These are phyloP conservation scores for Pythium aquatile DNA, from an alignment of 352 stramenopile species.

Conservation along the genomic window DNA sequence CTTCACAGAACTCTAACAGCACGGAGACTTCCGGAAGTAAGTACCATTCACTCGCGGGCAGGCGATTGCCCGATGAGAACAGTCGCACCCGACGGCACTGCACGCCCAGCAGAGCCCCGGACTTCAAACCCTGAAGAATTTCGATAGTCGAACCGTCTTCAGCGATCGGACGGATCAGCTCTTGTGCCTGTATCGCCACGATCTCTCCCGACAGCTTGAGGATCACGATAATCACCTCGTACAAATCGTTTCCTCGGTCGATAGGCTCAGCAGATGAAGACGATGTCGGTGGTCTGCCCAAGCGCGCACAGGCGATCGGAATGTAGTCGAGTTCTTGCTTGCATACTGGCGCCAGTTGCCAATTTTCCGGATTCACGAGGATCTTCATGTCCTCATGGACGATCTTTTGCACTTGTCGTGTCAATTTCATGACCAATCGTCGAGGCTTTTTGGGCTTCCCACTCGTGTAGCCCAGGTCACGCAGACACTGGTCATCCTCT, in stretches of 20 bases:
- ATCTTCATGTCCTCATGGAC: slow-evolving; percentile 57
- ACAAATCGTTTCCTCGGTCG: slow-evolving; percentile 30
- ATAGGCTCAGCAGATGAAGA: slow-evolving; percentile 1
- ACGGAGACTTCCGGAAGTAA: slow-evolving; percentile 32
- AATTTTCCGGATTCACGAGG: slow-evolving; percentile 43
- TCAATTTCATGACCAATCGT: slow-evolving; percentile 51
- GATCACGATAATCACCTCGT: slow-evolving; percentile 54
- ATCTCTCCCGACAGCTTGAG: slow-evolving; percentile 44
- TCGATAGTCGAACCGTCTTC: slow-evolving; percentile 28
- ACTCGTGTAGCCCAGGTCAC: slow-evolving; percentile 39
- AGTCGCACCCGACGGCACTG: slow-evolving; percentile 52
- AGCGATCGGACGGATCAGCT: slow-evolving; percentile 49
- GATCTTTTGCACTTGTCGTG: slow-evolving; percentile 39
- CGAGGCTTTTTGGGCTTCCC: slow-evolving; percentile 42
- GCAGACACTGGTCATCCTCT: slow-evolving; percentile 35
- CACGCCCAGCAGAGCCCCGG: slow-evolving; percentile 33
- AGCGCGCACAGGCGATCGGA: background rate
- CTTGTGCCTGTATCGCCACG: slow-evolving; percentile 47
- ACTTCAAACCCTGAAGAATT: slow-evolving; percentile 29
- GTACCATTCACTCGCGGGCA: slow-evolving; percentile 50
- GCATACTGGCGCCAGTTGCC: slow-evolving; percentile 45
- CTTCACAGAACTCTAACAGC: slow-evolving; percentile 51
- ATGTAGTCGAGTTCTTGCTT: slow-evolving; percentile 16
- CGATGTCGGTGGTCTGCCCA: background rate
- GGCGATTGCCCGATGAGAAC: slow-evolving; percentile 48